Conservation (phyloP, 495 filamentous ascomycete species). For the Penicillium riverlandense region DNA sequence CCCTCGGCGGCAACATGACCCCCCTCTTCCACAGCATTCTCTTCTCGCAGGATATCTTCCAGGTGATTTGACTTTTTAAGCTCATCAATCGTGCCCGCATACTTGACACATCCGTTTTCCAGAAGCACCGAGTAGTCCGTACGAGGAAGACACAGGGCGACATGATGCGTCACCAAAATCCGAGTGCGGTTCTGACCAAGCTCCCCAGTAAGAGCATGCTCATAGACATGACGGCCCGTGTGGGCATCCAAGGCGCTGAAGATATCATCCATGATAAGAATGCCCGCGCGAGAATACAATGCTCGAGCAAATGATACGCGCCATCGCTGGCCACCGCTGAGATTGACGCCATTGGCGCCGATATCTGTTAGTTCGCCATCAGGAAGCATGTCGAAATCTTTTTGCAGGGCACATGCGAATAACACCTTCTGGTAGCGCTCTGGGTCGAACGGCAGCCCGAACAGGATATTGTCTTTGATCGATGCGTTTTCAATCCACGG, state of each 20-base stretch:
- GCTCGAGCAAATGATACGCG: constrained; percentile 71
- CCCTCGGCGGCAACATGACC: neutral
- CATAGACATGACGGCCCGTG: constrained; percentile 70
- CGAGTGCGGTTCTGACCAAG: constrained; percentile 64
- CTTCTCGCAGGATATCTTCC: constrained; percentile 18
- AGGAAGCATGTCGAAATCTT: constrained; percentile 65
- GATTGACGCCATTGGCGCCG: constrained; percentile 74
- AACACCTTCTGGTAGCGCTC: constrained; percentile 59
- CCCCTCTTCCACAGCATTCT: constrained; percentile 6
- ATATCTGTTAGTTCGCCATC: constrained; percentile 77
- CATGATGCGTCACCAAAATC: constrained; percentile 77
- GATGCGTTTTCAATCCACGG: constrained; percentile 84
- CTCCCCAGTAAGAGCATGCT: constrained; percentile 64
- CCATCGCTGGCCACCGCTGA: constrained; percentile 82
- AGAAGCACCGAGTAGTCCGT: constrained; percentile 67
- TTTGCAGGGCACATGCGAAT: constrained; percentile 61
- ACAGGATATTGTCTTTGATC: constrained; percentile 65
- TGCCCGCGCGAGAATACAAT: constrained; percentile 71
- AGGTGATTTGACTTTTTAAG: constrained; percentile 14
- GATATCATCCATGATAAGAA: constrained; percentile 77
- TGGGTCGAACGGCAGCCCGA: constrained; percentile 61
- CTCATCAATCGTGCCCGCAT: constrained; percentile 21
- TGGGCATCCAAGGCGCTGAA: constrained; percentile 66
- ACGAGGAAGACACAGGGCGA: constrained; percentile 59
- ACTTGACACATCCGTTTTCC: constrained; percentile 47